These are phyloP conservation scores for Henckelia pumila DNA, from an alignment of 257 asterid species.

Conservation along the genomic window DNA sequence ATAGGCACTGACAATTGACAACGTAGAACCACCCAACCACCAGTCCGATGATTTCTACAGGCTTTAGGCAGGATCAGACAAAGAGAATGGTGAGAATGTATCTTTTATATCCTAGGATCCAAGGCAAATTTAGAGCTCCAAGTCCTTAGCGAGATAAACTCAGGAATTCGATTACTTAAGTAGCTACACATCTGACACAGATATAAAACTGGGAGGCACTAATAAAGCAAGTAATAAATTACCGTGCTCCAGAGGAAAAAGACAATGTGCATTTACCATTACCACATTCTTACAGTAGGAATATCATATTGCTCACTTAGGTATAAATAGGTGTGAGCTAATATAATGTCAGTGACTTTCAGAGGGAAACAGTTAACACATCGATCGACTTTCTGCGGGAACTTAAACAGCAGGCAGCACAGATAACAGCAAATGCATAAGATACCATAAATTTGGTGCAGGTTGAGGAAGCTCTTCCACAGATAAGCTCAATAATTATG, in stretches of 20 bases:
- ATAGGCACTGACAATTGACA: neutral
- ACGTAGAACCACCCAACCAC: neutral
- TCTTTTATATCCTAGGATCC: neutral
- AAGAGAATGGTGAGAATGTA: neutral
- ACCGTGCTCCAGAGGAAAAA: constrained; percentile 9
- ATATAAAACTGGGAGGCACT: neutral
- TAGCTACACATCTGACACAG: neutral
- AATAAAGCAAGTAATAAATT: neutral
- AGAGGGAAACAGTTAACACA: neutral
- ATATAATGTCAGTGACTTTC: neutral
- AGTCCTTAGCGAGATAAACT: neutral
- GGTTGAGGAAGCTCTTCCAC: constrained; percentile 14
- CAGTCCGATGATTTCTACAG: neutral
- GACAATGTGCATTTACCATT: neutral
- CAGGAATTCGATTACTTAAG: neutral
- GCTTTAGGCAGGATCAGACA: neutral
- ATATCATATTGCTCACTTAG: neutral
- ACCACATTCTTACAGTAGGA: neutral
- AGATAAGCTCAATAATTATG: constrained; percentile 7
- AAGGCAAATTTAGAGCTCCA: neutral
- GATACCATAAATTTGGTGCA: neutral
- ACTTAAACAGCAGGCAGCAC: neutral
- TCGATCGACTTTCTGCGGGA: neutral
- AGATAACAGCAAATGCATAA: constrained; percentile 8
- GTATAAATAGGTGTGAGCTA: constrained; percentile 3